Evolutionary conservation across 2,329 filamentous ascomycete species (phyloP), one percentile per base, ranked within the genome.

Genomic region (Neospermospora avenae): DNA sequence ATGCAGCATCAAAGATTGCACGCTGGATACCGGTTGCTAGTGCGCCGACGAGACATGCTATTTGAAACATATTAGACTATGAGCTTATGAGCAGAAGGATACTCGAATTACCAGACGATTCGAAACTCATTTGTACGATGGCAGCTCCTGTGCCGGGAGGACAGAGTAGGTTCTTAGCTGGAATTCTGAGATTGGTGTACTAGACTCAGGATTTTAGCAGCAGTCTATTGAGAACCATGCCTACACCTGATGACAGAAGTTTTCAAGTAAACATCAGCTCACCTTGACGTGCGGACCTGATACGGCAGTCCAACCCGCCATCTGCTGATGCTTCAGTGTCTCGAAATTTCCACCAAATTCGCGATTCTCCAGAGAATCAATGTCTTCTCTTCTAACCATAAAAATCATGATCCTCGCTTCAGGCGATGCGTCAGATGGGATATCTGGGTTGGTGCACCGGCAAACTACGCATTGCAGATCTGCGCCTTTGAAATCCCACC

Each of bases 21-120:
- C 81, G 76, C 78, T 81, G 80, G 49, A 84, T 70, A 2, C 80
- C 79, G 0, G 80, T 77, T 4, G 73, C 74, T 77, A 84, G 82
- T 2, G 81, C 80, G 0, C 80, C 80, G 0, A 83, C 81, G 0
- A 84, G 71, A 1, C 77, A 77, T 1, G 80, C 80, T 52, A 11
- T n/a, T 39, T 13, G 18, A 16, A 39, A 11, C 18, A 13, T 16
- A 14, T 14, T 10, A 10, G 37, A 39, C 4, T 3, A n/a, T 16
- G 1, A 39, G 11, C 5, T 5, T 3, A n/a, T 16, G 2, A 39
- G 41, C 1, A 8, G 16, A 18, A 22, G 18, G n/a, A 4, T 7
- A 7, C 22, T 52, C 11, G 20, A 44, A 24, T 16, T 44, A 55
- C 53, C 53, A 34, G 57, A 53, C 5, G 48, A 41, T 1, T 48